phyloP scores from a whole-genome alignment of 306 rosid species.

The Vicia sativa region DNA sequence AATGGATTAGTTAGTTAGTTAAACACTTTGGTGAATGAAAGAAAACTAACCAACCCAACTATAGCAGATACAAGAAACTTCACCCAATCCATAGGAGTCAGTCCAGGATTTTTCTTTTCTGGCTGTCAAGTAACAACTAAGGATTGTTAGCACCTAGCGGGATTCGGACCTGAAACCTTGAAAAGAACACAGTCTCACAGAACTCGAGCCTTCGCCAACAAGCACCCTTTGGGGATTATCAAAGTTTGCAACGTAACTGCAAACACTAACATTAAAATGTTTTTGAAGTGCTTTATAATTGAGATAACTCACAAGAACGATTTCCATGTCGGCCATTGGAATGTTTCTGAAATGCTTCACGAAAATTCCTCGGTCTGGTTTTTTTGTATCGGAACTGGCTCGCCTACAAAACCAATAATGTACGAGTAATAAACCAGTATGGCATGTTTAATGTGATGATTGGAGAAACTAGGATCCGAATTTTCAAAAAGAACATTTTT shows the following conservation, averaged over 20 bases:
- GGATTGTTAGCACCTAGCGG: too few species aligned
- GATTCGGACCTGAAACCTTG: too few species aligned
- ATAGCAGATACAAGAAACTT: conserved; percentile 77
- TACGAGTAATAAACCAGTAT: conserved; percentile 14
- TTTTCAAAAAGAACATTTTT: neutral
- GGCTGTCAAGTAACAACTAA: conserved; percentile 60
- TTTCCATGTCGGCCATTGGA: conserved; percentile 98
- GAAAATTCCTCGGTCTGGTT: conserved; percentile 69
- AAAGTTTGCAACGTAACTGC: neutral
- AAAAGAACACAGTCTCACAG: neutral
- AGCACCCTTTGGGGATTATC: too few species aligned
- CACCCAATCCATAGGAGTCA: conserved; percentile 99
- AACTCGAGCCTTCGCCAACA: neutral
- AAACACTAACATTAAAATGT: neutral
- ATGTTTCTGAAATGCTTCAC: conserved; percentile 89
- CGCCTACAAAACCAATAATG: conserved; percentile 45
- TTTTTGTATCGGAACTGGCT: conserved; percentile 50
- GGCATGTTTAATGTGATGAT: neutral
- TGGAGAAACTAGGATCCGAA: neutral
- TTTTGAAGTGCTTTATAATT: neutral
- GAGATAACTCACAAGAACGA: conserved; percentile 78
- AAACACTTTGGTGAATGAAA: conserved; percentile 3
- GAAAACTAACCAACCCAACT: conserved; percentile 83
- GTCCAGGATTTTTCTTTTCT: conserved; percentile 92
- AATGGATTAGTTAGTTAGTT: conserved; percentile 9